Conservation (phyloP, 2,329 filamentous ascomycete species). For the Pseudogymnoascus sp. region DNA sequence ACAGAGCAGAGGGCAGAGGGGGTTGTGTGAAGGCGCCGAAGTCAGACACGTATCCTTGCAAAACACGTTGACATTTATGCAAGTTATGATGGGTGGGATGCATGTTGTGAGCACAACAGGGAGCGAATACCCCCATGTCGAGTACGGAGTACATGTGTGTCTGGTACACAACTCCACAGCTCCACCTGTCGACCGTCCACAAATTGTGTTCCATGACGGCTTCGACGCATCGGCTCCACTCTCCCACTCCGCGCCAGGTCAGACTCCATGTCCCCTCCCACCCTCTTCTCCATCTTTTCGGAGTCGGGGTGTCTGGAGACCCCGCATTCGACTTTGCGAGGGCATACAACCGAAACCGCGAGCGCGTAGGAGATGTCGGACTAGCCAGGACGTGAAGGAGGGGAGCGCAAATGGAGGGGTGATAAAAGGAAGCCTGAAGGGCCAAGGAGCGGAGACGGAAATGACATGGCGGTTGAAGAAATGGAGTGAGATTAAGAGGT, state of each 20-base stretch:
- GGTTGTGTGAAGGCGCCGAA: not conserved
- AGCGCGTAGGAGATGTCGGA: not conserved
- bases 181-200: not conserved
- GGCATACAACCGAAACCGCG: conserved; percentile 8
- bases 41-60: conserved; percentile 7
- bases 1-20: not conserved
- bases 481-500: not conserved
- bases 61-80: conserved; percentile 7
- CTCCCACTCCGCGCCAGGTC: not conserved
- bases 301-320: conserved; percentile 3
- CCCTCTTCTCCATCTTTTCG: conserved; percentile 4
- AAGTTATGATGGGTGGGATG: not conserved
- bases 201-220: conserved; percentile 5
- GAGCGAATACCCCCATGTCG: not conserved
- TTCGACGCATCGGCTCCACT: conserved; percentile 4
- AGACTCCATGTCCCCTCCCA: not conserved
- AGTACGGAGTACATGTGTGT: not conserved
- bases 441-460: not conserved
- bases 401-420: not conserved
- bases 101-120: not conserved
- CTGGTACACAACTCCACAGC: not conserved
- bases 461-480: not conserved
- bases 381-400: not conserved
- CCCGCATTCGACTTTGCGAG: conserved; percentile 1
- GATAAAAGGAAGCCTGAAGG: not conserved